Base-by-base conservation (phyloP, 345 rosid genomes). In the Moricandia arvensis region DNA sequence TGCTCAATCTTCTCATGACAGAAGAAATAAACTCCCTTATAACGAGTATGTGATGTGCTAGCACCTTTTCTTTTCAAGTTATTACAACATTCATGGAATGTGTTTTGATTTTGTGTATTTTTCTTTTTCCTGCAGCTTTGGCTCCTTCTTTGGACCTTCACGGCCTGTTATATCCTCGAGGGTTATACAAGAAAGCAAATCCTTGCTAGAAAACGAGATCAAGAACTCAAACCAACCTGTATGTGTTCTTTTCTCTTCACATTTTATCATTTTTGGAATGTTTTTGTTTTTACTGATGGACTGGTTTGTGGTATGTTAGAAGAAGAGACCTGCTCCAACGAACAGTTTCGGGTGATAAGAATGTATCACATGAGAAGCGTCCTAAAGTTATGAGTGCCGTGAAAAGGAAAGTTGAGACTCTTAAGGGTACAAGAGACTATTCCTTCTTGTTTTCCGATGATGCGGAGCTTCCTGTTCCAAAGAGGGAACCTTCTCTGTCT, bases 151-250 rank as follows among this genome's bases (percentile, higher is more conserved):
- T 88, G 98, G 99, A 30, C 97, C 97, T 68, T 89, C 98, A 8
- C 84, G 79, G 83, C 96, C 99, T 55, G 90, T 87, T 62, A 91
- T 96, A 71, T 86, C 99, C 12, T 89, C 80, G 6, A 89, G 99
- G 79, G 99, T 96, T 72, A 93, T 96, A 71, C 91, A 87, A 81
- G 98, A 96, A 82, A 96, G 94, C 94, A 93, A 96, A 85, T 87
- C 96, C 11, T 80, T 96, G 51, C 71, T 96, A 43, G 99, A 92
- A 79, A 92, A 88, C 63, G 86, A 79, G 78, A 74, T 89, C 57
- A 66, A 87, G 79, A 76, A 74, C 33, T 55, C 88, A 8, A 86
- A 74, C 30, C 79, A 75, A 43, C 65, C 29, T 68, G 98, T 90
- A 83, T 71, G 87, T 84, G 45, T 33, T 45, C 38, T 58, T 49